Base-by-base conservation (phyloP, 768 basidiomycete genomes). In the Galerina marginata region DNA sequence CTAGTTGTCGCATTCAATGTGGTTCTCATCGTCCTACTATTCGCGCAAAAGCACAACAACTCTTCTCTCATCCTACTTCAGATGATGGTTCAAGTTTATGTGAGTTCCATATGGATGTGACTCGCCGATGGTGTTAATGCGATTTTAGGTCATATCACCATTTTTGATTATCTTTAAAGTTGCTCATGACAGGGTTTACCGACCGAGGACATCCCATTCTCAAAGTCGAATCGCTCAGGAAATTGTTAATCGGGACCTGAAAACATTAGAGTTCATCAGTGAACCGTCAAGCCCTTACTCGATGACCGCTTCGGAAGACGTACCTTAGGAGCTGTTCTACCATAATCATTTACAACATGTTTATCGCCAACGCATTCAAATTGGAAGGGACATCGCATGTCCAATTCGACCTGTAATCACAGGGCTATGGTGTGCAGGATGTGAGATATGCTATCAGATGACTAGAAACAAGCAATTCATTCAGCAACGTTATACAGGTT, bases 131-230 rank as follows among this genome's bases (percentile, higher is more conserved):
- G 44, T 14, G 50, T 36, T 40, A 20, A 33, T 16, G 5, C 9
- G 9, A 12, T 44, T 11, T 14, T 51, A 59, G 58, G 50, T 45
- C 33, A 45, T 59, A 10, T 59, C 58, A 5, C 23, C 42, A 5
- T 59, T 53, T 38, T 26, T 59, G 43, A 59, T 59, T 16, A 51
- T 59, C 10, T 59, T 46, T 16, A 59, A 51, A 46, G 47, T 58
- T 3, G 38, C 56, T 6, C 39, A 50, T 9, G 46, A 42, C 4
- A 56, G 25, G 36, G 25, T 37, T 3, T 45, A 47, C 23, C 54
- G 42, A n/a, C 50, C 50, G 16, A 23, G 39, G 6, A 20, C 50
- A 20, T 9, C 37, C 29, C 29, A 33, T 6, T 2, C 15, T 2
- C 33, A 38, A 51, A 23, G 10, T 6, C 4, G 10, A 38, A n/a